Percentiles rank a stretch among this genome's conserved stretches.
Conservation (phyloP, 2,329 filamentous ascomycete genomes). For the Penicillium sp. region DNA sequence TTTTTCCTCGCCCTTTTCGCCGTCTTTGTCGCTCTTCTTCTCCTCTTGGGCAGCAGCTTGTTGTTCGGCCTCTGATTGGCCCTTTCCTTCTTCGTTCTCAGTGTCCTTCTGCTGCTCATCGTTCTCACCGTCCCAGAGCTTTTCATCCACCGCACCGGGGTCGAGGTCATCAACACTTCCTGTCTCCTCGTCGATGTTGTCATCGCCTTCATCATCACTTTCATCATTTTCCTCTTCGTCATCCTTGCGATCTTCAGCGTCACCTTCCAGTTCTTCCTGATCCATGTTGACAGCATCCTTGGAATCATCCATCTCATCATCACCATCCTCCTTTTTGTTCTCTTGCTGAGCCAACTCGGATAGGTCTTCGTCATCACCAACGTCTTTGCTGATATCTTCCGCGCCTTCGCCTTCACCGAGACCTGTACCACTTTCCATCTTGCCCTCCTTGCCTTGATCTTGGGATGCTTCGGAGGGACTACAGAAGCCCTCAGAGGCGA, state of each 20-base stretch:
- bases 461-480: constrained; percentile 79
- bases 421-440: constrained; percentile 87
- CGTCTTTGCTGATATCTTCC: constrained; percentile 97
- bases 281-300: constrained; percentile 59
- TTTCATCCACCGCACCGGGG: constrained; percentile 88
- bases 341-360: constrained; percentile 86
- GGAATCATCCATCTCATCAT: constrained; percentile 46
- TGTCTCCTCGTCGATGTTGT: constrained; percentile 81
- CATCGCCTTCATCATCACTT: constrained; percentile 62
- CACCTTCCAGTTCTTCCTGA: constrained; percentile 85
- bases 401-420: constrained; percentile 92
- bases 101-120: constrained; percentile 67
- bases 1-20: constrained; percentile 45
- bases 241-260: constrained; percentile 62
- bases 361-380: constrained; percentile 88
- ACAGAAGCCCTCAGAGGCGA: constrained; percentile 86
- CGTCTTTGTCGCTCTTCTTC: constrained; percentile 45
- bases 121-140: constrained; percentile 90
- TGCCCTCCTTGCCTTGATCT: constrained; percentile 67
- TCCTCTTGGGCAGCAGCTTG: constrained; percentile 58
- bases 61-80: constrained; percentile 54
- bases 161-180: constrained; percentile 91
- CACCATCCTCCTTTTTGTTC: constrained; percentile 56
- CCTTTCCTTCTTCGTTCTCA: constrained; percentile 68
- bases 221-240: constrained; percentile 56